Base-by-base conservation (phyloP, 441 rosid species). In the Jatropha podagrica region DNA sequence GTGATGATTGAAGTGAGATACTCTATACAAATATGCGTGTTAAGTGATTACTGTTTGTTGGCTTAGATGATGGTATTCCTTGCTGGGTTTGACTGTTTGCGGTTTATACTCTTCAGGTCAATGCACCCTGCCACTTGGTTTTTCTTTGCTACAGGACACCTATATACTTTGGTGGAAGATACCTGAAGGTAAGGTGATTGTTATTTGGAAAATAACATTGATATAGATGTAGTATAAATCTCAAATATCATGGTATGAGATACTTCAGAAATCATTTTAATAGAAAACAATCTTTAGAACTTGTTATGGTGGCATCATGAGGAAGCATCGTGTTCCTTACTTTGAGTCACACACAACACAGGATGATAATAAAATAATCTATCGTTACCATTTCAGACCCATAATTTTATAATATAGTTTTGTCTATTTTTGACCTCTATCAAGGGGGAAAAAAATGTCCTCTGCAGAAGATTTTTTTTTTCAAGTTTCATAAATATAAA, bases 81-180 rank as follows among this genome's bases (percentile, higher is more conserved):
- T 65, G 69, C 20, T 40, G 7, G 14, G 68, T 68, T 65, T 74
- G 74, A 38, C 46, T 42, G 46, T 42, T 42, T 42, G 46, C 6
- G 46, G 9, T 74, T 60, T 73, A 76, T 46, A 23, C 40, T 40
- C 65, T 78, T 77, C 74, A 93, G 98, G 89, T 86, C 56, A 84
- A 81, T 71, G 86, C 86, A 81, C 96, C 97, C 80, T 91, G 96
- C 88, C 64, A 61, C 79, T 77, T 92, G 89, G 87, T 81, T 48
- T 79, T 86, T 73, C 78, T 72, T 56, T 90, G 93, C 89, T 76
- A 81, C 86, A 89, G 87, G 85, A 86, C 85, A 65, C 88, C 93
- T 74, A 81, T 95, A 78, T 95, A 80, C 81, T 80, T 95, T 63
- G 93, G 96, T 83, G 99, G 98, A 70, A 90, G 99, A 81, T 95